Percentiles rank a stretch among this genome's conserved stretches.
Evolutionary conservation across 2,329 filamentous ascomycete species (phyloP).

Genomic region (Sporothrix sp.): DNA sequence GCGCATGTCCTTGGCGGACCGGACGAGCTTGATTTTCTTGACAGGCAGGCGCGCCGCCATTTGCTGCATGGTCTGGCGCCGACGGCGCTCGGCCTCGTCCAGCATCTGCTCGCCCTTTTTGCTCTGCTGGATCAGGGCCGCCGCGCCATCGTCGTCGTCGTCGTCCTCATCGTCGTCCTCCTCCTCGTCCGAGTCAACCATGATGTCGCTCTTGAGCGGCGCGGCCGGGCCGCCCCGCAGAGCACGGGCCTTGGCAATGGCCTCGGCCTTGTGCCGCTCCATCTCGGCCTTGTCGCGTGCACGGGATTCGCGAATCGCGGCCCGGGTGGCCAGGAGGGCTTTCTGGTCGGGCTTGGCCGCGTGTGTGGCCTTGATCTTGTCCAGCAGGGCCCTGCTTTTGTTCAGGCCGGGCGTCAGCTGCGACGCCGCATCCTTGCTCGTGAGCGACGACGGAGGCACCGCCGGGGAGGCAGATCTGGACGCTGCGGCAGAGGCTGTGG

Average conservation of each 20-base stretch:
- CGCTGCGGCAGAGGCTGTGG: neutral
- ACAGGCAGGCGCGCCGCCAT: conserved; percentile 51
- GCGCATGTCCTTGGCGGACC: conserved; percentile 87
- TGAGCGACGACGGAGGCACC: conserved; percentile 19
- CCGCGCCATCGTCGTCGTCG: conserved; percentile 50
- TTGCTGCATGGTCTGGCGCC: conserved; percentile 44
- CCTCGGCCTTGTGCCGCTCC: conserved; percentile 60
- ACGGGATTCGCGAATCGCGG: conserved; percentile 62
- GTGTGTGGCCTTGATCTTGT: conserved; percentile 33
- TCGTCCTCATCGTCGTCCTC: conserved; percentile 56
- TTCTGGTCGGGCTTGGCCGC: conserved; percentile 30
- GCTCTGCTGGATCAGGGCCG: conserved; percentile 38
- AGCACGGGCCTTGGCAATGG: conserved; percentile 60
- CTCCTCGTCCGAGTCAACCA: conserved; percentile 74
- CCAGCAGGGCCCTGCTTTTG: conserved; percentile 35
- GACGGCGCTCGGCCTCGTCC: conserved; percentile 38
- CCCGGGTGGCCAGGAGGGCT: conserved; percentile 31
- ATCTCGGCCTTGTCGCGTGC: conserved; percentile 66
- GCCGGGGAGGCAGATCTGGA: neutral
- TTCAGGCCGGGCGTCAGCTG: conserved; percentile 37
- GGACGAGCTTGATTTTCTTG: conserved; percentile 70
- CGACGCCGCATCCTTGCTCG: conserved; percentile 38
- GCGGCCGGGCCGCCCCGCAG: conserved; percentile 43
- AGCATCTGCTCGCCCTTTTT: conserved; percentile 39
- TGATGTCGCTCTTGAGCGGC: conserved; percentile 69